Evolutionary conservation across 1,284 basidiomycete genomes (phyloP).

Genomic region (Cutaneotrichosporon cutaneum): DNA sequence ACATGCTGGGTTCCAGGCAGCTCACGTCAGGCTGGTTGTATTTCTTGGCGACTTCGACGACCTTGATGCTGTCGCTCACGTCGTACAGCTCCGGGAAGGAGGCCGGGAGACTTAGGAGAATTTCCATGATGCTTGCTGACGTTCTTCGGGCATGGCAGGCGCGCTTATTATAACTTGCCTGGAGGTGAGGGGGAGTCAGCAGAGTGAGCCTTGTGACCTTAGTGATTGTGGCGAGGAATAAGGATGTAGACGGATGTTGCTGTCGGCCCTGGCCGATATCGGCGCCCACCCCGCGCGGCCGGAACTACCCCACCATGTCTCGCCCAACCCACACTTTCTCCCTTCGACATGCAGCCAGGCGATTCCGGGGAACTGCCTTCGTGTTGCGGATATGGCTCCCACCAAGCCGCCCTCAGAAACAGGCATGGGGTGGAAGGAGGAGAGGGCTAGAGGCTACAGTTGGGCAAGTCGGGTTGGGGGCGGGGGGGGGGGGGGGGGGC

Average conservation of each 20-base stretch:
- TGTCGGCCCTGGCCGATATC: background rate
- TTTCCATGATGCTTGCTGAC: too few species aligned
- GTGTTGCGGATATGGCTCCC: too few species aligned
- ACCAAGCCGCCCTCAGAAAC: too few species aligned
- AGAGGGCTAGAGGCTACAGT: too few species aligned
- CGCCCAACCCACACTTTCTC: background rate
- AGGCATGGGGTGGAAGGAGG: background rate
- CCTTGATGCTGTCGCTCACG: slow-evolving; percentile 26
- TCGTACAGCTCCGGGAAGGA: slow-evolving; percentile 17
- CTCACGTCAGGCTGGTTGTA: slow-evolving; percentile 33
- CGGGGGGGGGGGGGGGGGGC: too few species aligned
- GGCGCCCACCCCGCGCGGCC: background rate
- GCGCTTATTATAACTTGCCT: too few species aligned
- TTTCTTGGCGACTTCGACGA: slow-evolving; percentile 42
- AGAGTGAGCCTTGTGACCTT: too few species aligned
- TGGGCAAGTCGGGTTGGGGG: too few species aligned
- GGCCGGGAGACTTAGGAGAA: slow-evolving; percentile 8
- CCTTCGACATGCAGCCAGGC: background rate
- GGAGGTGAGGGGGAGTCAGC: too few species aligned
- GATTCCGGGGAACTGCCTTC: background rate
- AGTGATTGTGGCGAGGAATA: background rate
- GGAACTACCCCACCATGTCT: background rate
- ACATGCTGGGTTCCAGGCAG: background rate
- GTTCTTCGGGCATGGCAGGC: too few species aligned
- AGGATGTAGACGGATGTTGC: slow-evolving; percentile 2